Evolutionary conservation across 1,284 basidiomycete genomes (phyloP).

Genomic region (Ganoderma resinaceum): DNA sequence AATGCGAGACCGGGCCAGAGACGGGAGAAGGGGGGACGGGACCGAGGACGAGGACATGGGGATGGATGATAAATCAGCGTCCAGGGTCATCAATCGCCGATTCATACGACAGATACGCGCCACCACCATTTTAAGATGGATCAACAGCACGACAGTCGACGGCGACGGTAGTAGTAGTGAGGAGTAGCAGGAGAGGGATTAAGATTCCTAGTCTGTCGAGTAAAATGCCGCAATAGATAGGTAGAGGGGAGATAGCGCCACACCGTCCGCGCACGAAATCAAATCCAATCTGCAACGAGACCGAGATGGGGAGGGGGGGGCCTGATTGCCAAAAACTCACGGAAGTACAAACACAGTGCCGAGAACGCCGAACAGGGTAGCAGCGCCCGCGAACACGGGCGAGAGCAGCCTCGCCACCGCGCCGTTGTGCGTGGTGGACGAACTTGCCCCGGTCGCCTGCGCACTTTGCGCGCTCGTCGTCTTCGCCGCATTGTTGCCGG

Average conservation of each 20-base stretch:
- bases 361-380: slow-evolving; percentile 24
- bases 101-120: not conserved
- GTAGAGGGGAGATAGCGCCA: not conserved
- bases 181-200: not conserved
- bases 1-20: not conserved
- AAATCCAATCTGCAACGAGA: not conserved
- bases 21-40: not conserved
- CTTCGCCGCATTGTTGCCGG: slow-evolving; percentile 4
- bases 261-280: not conserved
- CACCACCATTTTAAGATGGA: not conserved
- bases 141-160: not conserved
- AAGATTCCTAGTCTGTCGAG: not conserved
- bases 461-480: slow-evolving; percentile 9
- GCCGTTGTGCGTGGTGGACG: slow-evolving; percentile 21
- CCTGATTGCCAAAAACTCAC: slow-evolving; percentile 2
- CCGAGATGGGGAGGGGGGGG: not conserved
- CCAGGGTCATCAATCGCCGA: not conserved
- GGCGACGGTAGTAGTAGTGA: not conserved
- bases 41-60: not conserved
- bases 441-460: slow-evolving; percentile 6
- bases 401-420: slow-evolving; percentile 15
- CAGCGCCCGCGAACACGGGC: slow-evolving; percentile 19
- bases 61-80: not conserved
- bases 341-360: slow-evolving; percentile 27
- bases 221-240: not conserved